These are phyloP conservation scores for Chrysosporium keratinophilum DNA, from an alignment of 2,329 filamentous ascomycete species.

Conservation along the genomic window DNA sequence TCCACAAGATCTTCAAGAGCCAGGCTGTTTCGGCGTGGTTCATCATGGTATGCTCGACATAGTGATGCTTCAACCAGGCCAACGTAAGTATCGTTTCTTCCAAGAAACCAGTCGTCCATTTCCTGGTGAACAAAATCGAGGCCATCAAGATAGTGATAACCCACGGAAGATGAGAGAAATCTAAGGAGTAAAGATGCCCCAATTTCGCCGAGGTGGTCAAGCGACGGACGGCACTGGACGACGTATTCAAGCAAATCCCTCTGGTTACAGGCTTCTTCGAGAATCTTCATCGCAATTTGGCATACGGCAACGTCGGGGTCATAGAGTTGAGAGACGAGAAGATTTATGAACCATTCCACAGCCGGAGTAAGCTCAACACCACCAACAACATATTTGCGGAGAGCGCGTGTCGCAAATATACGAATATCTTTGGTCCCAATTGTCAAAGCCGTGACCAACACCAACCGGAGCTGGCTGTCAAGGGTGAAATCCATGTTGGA, in stretches of 20 bases:
- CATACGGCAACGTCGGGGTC: constrained; percentile 96
- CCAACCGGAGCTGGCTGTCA: constrained; percentile 78
- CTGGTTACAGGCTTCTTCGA: constrained; percentile 94
- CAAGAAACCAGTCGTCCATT: constrained; percentile 99
- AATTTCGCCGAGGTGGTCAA: constrained; percentile 94
- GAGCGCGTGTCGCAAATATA: constrained; percentile 74
- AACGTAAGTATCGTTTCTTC: constrained; percentile 93
- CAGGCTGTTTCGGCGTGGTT: constrained; percentile 39
- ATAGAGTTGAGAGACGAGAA: constrained; percentile 96
- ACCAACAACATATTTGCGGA: constrained; percentile 73
- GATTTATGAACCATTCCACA: constrained; percentile 85
- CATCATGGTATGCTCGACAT: constrained; percentile 62
- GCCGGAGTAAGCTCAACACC: constrained; percentile 34
- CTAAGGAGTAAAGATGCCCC: constrained; percentile 83
- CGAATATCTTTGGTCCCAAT: constrained; percentile 83
- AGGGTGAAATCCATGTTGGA: constrained; percentile 87
- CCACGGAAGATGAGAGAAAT: constrained; percentile 90
- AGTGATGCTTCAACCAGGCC: constrained; percentile 90
- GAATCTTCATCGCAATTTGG: constrained; percentile 88
- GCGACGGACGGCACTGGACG: constrained; percentile 84
- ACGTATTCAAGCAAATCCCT: constrained; percentile 88
- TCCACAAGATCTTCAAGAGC: constrained; percentile 50
- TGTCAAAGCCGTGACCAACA: constrained; percentile 87
- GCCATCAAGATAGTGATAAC: constrained; percentile 93
- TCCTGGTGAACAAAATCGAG: constrained; percentile 98